A percentile compares a stretch with the other conserved stretches of the same genome.
Evolutionary conservation across 257 asterid species (phyloP).

Genomic region (Fraxinus excelsior): DNA sequence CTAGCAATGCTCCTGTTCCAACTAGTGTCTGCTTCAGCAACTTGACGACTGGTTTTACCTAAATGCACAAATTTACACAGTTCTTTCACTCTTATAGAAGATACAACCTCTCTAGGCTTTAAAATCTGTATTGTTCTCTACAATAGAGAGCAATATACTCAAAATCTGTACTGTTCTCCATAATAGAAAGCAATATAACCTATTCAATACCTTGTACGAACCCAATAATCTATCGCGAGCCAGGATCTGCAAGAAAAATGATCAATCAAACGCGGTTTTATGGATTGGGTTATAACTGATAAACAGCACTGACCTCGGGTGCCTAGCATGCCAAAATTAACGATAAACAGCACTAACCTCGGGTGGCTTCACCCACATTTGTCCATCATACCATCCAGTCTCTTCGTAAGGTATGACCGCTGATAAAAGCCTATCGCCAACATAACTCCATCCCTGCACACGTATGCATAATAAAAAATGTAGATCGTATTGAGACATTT

Average conservation of each 20-base stretch:
- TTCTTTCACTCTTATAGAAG: neutral
- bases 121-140: neutral
- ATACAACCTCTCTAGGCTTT: neutral
- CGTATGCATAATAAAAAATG: neutral
- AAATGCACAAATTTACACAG: conserved; percentile 27
- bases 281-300: no score
- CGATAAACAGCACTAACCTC: conserved; percentile 52
- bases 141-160: neutral
- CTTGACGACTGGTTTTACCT: conserved; percentile 90
- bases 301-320: neutral
- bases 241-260: conserved; percentile 57
- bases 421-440: conserved; percentile 82
- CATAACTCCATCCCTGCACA: conserved; percentile 89
- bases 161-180: no score
- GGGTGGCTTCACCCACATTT: conserved; percentile 97
- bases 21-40: conserved; percentile 88
- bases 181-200: conserved; percentile 16
- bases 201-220: conserved; percentile 66
- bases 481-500: conserved; percentile 12
- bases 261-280: neutral
- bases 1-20: conserved; percentile 82
- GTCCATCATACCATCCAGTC: conserved; percentile 94
- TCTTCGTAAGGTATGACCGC: conserved; percentile 92
- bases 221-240: conserved; percentile 89
- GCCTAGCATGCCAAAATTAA: neutral